A percentile compares a stretch with the other conserved stretches of the same genome.
Evolutionary conservation across 2,329 filamentous ascomycete genomes (phyloP).

Genomic region (Aspergillus novoparasiticus): DNA sequence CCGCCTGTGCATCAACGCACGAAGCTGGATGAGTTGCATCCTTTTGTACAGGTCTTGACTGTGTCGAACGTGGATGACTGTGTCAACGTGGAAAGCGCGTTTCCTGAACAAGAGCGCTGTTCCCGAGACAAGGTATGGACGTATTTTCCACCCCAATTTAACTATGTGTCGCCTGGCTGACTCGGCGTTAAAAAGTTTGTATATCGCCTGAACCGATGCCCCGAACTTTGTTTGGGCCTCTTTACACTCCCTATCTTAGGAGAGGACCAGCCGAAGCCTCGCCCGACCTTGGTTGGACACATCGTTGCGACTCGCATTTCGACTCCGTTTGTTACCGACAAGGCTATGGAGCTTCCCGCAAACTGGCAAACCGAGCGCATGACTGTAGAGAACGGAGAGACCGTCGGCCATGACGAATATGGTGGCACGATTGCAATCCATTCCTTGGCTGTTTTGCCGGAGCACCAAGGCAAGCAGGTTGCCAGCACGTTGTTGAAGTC

Average conservation of each 20-base stretch:
- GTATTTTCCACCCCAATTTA: not conserved
- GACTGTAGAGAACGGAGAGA: slow-evolving; percentile 43
- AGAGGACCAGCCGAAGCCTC: slow-evolving; percentile 61
- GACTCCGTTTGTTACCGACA: slow-evolving; percentile 67
- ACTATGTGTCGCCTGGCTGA: slow-evolving; percentile 12
- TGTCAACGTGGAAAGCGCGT: slow-evolving; percentile 60
- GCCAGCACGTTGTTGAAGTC: slow-evolving; percentile 73
- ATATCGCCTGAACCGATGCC: slow-evolving; percentile 74
- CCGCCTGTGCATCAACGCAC: slow-evolving; percentile 40
- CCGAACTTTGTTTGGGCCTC: slow-evolving; percentile 76
- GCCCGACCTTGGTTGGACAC: slow-evolving; percentile 71
- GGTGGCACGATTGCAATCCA: slow-evolving; percentile 80
- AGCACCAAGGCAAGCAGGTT: slow-evolving; percentile 72
- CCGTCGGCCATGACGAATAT: slow-evolving; percentile 69
- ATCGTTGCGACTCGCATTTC: slow-evolving; percentile 73
- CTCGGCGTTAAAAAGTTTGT: slow-evolving; percentile 57
- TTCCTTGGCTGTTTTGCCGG: slow-evolving; percentile 76
- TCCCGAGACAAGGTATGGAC: slow-evolving; percentile 61
- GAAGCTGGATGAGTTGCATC: slow-evolving; percentile 63
- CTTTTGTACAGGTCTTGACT: slow-evolving; percentile 74
- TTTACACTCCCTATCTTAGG: slow-evolving; percentile 65
- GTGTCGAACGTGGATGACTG: slow-evolving; percentile 55
- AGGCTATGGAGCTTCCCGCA: slow-evolving; percentile 72
- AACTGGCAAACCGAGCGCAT: slow-evolving; percentile 61
- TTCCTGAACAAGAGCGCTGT: slow-evolving; percentile 61